A percentile compares a stretch with the other conserved stretches of the same genome.
Evolutionary conservation across 1,284 basidiomycete species (phyloP).

Genomic region (Ceratorhiza oryzae-sativae): DNA sequence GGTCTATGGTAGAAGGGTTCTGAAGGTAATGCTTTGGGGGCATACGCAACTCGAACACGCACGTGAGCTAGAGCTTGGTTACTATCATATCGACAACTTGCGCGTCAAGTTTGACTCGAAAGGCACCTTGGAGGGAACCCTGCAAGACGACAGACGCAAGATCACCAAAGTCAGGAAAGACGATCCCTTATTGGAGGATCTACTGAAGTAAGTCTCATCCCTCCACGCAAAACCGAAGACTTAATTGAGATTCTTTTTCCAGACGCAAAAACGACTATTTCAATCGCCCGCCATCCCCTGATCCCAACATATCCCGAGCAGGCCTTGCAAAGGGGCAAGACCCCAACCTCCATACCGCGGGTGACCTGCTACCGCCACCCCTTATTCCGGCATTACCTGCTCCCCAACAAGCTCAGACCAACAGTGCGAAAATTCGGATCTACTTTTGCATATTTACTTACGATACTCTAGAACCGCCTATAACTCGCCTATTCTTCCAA

Average conservation of each 20-base stretch:
- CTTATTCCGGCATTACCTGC: neutral
- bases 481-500: conserved; percentile 13
- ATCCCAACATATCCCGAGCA: neutral
- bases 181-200: conserved; percentile 16
- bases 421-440: neutral
- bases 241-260: neutral
- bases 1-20: conserved; percentile 23
- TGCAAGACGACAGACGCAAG: conserved; percentile 30
- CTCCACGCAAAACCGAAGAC: neutral
- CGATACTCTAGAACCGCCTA: neutral
- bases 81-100: conserved; percentile 33
- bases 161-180: conserved; percentile 22
- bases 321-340: neutral
- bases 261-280: conserved; percentile 31
- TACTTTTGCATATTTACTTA: neutral
- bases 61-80: conserved; percentile 17
- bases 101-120: conserved; percentile 36
- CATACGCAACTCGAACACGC: conserved; percentile 13
- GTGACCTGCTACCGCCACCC: conserved; percentile 18
- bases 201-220: conserved; percentile 20
- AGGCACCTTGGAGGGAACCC: conserved; percentile 21
- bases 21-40: conserved; percentile 33
- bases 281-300: neutral
- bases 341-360: conserved; percentile 15
- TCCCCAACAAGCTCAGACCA: neutral